Conservation (phyloP, 371 early-diverging fungal genomes). For the Dinochytrium kinnereticum region DNA sequence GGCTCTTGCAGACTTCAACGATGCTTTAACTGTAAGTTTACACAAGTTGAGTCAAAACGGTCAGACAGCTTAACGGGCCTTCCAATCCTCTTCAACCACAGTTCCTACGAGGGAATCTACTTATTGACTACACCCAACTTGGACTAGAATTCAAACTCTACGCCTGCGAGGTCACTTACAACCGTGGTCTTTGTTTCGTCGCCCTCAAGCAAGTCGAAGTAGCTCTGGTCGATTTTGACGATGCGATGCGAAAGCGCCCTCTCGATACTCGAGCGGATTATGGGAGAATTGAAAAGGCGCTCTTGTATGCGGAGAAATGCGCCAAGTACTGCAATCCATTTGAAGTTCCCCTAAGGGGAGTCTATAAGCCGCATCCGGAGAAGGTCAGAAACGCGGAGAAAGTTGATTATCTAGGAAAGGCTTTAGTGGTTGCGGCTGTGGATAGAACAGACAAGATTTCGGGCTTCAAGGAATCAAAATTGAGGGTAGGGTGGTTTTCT, state of each 20-base stretch:
- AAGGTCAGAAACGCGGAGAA: conserved; percentile 78
- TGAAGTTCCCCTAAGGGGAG: conserved; percentile 21
- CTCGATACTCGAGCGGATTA: neutral
- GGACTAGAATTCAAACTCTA: conserved; percentile 85
- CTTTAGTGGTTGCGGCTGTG: conserved; percentile 73
- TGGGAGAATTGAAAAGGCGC: neutral
- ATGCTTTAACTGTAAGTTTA: conserved; percentile 42
- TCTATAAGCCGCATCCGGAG: conserved; percentile 74
- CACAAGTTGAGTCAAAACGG: no score
- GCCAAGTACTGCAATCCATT: conserved; percentile 26
- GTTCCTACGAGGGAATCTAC: conserved; percentile 83
- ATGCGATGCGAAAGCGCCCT: conserved; percentile 50
- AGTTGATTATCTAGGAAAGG: conserved; percentile 77
- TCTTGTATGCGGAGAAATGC: conserved; percentile 17
- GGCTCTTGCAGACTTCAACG: conserved; percentile 68
- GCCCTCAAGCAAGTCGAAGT: conserved; percentile 71
- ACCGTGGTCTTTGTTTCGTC: conserved; percentile 80
- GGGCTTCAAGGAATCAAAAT: conserved; percentile 57
- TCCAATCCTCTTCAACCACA: conserved; percentile 34
- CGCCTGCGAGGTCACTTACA: conserved; percentile 85
- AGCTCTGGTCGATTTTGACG: conserved; percentile 70
- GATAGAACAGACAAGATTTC: conserved; percentile 60
- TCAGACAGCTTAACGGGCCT: no score
- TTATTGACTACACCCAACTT: conserved; percentile 90
- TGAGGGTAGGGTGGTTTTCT: conserved; percentile 22